Base-by-base conservation (phyloP, 768 basidiomycete species). In the Polyporus arcularius region DNA sequence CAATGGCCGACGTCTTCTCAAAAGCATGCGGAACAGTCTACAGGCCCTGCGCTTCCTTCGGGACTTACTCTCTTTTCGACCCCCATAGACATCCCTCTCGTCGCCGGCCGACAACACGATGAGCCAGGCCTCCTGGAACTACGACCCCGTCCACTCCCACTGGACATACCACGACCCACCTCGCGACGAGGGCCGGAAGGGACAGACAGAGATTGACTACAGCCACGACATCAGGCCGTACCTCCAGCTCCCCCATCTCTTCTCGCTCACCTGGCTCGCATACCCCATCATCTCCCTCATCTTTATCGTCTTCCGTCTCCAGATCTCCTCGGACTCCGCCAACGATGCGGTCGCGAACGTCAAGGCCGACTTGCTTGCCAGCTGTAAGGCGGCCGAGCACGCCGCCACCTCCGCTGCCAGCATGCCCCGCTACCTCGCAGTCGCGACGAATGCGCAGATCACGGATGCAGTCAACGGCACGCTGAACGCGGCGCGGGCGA, bases 251-350 rank as follows among this genome's bases (percentile, higher is more conserved):
- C 80, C 86, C 31, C 87, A 96, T 68, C 81, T 94, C 48, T 83
- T 96, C 32, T 93, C 94, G 26, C 84, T 96, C 12, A 83, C 91
- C 70, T 92, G 94, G 89, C 88, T 98, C 41, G 92, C 94, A 9
- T 94, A 93, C 65, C 94, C 94, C 35, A 87, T 97, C 31, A 76
- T 96, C 43, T 96, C 94, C 28, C 85, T 98, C 59, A 72, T 94
- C 65, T 91, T 98, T 70, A 85, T 96, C 72, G 89, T 89, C 38
- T 93, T 94, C 70, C 85, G 92, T 56, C 82, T 97, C 41, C 83
- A 88, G 61, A 72, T 90, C 11, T 92, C 94, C 28, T 82, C 89
- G 5, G 79, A 79, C 21, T 82, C 88, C 12, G 85, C 93, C 4
- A 81, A 90, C 68, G 79, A 82, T 66, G 81, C 87, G 2, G 82